Conservation (phyloP, 768 basidiomycete species). For the Trametes meyenii region DNA sequence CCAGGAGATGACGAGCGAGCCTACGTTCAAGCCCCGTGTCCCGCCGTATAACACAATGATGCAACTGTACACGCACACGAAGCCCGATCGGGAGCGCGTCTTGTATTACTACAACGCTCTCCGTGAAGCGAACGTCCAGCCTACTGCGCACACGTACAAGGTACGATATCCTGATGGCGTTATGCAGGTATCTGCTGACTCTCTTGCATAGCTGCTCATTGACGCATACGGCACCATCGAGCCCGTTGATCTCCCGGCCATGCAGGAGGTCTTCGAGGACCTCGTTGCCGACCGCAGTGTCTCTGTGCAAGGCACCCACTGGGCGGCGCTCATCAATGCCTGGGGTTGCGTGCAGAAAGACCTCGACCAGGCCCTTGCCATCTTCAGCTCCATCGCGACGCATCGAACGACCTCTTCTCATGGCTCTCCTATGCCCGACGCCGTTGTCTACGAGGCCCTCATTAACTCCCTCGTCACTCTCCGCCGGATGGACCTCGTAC, state of each 20-base stretch:
- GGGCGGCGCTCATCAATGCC: constrained; percentile 87
- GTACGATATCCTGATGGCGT: constrained; percentile 39
- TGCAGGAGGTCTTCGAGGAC: constrained; percentile 72
- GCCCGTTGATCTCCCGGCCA: constrained; percentile 71
- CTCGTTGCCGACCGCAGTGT: constrained; percentile 53
- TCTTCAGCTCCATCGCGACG: constrained; percentile 74
- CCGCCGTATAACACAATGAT: constrained; percentile 99
- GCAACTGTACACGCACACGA: constrained; percentile 91
- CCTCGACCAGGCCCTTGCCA: constrained; percentile 69
- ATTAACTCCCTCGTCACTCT: constrained; percentile 84
- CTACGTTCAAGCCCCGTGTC: constrained; percentile 82
- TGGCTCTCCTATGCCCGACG: constrained; percentile 58
- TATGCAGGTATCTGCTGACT: constrained; percentile 20
- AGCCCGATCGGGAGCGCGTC: constrained; percentile 79
- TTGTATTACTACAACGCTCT: constrained; percentile 77
- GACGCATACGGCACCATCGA: constrained; percentile 88
- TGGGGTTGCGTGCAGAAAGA: constrained; percentile 82
- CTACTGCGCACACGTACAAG: constrained; percentile 95
- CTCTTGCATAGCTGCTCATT: constrained; percentile 65
- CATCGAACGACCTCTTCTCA: constrained; percentile 48
- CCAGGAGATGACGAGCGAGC: constrained; percentile 74
- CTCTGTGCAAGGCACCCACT: constrained; percentile 60
- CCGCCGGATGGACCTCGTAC: constrained; percentile 77
- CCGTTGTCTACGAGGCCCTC: constrained; percentile 87
- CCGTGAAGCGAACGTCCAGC: constrained; percentile 57